These are phyloP conservation scores for Zalaria sp. DNA, from an alignment of 2,329 filamentous ascomycete genomes.

Conservation along the genomic window DNA sequence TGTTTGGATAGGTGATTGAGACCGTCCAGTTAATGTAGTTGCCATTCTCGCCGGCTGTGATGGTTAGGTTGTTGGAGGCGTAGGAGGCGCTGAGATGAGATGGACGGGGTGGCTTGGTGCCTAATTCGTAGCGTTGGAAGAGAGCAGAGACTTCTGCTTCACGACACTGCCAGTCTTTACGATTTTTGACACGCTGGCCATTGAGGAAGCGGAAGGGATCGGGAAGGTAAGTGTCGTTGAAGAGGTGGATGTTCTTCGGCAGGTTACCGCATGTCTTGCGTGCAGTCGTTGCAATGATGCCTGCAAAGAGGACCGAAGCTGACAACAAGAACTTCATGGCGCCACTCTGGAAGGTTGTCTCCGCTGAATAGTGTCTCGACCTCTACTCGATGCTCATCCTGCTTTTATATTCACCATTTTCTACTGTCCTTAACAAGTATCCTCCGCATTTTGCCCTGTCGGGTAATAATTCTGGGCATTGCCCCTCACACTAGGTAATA, in stretches of 20 bases:
- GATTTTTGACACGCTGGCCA: conserved; percentile 19
- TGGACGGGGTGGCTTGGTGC: conserved; percentile 22
- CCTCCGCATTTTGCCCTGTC: too few relatives aligned
- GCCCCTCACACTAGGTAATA: too few relatives aligned
- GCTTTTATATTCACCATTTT: too few relatives aligned
- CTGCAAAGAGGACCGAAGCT: too few relatives aligned
- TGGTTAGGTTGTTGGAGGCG: conserved; percentile 18
- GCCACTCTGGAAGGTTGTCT: too few relatives aligned
- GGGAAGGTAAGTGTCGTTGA: conserved; percentile 11
- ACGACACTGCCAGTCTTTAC: conserved; percentile 21
- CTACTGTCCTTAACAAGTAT: too few relatives aligned
- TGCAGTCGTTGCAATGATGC: too few relatives aligned
- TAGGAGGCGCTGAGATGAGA: conserved; percentile 17
- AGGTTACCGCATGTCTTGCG: not conserved
- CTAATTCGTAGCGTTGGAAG: conserved; percentile 23
- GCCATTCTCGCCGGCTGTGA: conserved; percentile 19
- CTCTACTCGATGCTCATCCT: too few relatives aligned
- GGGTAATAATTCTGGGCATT: too few relatives aligned
- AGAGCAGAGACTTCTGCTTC: conserved; percentile 22
- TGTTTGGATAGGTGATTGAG: conserved; percentile 20
- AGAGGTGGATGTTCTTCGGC: not conserved
- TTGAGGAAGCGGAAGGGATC: conserved; percentile 24
- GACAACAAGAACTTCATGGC: too few relatives aligned
- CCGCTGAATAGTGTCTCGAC: too few relatives aligned
- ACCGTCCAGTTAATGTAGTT: conserved; percentile 23